phyloP scores from a whole-genome alignment of 768 basidiomycete genomes.

The Floccularia luteovirens region DNA sequence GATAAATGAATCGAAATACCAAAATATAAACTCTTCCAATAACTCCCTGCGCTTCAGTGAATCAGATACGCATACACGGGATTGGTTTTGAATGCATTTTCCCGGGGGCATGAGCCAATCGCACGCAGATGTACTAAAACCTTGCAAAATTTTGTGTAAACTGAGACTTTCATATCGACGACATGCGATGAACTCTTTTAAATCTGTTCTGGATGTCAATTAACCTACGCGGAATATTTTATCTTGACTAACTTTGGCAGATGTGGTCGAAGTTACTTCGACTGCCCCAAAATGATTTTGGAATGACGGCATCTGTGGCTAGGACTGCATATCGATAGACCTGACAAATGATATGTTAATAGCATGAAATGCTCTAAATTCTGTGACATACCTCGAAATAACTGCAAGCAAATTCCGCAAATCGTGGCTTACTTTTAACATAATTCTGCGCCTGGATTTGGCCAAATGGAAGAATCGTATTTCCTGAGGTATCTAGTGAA shows the following conservation, averaged over 20 bases:
- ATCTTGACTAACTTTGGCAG: conserved; percentile 39
- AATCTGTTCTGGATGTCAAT: conserved; percentile 34
- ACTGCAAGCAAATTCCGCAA: conserved; percentile 68
- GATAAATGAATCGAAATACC: conserved; percentile 89
- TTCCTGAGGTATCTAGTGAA: conserved; percentile 48
- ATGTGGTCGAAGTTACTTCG: conserved; percentile 53
- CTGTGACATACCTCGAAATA: conserved; percentile 44
- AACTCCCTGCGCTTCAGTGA: conserved; percentile 72
- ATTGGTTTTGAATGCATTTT: conserved; percentile 25
- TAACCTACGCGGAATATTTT: neutral
- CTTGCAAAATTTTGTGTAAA: conserved; percentile 72
- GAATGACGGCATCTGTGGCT: conserved; percentile 65
- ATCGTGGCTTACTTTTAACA: conserved; percentile 58
- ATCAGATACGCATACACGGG: conserved; percentile 56
- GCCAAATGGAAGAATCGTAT: conserved; percentile 35
- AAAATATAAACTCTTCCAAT: conserved; percentile 84
- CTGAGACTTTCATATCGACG: conserved; percentile 79
- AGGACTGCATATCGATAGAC: conserved; percentile 62
- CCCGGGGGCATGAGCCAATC: conserved; percentile 65
- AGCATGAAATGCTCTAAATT: neutral
- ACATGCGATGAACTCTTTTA: conserved; percentile 64
- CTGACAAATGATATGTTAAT: conserved; percentile 36
- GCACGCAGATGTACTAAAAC: conserved; percentile 66
- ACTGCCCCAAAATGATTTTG: conserved; percentile 75
- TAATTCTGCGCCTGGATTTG: conserved; percentile 38